Conservation (phyloP, 805 yeast species). For the Myxozyma sirexii region DNA sequence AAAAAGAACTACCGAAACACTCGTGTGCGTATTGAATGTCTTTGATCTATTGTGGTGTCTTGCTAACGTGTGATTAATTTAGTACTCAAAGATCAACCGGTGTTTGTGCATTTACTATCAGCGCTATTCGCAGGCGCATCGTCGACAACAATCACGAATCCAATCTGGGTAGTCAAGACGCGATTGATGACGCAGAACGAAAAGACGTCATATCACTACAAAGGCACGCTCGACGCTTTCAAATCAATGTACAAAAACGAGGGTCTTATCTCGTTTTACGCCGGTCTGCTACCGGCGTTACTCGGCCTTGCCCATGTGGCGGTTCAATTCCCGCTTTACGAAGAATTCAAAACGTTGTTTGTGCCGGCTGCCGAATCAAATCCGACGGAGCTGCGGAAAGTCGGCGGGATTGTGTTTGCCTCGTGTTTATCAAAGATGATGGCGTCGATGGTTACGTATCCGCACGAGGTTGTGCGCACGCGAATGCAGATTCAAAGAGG, state of each 20-base stretch:
- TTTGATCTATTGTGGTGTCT: neutral
- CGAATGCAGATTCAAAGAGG: conserved; percentile 67
- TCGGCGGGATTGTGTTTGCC: conserved; percentile 59
- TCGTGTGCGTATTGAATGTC: neutral
- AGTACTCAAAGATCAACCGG: conserved; percentile 41
- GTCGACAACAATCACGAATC: conserved; percentile 84
- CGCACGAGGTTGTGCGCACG: conserved; percentile 93
- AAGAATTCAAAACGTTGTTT: conserved; percentile 65
- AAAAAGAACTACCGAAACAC: conserved; percentile 41
- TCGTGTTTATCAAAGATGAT: conserved; percentile 82
- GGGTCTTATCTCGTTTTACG: conserved; percentile 79
- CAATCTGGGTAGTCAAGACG: conserved; percentile 97
- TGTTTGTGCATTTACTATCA: conserved; percentile 49
- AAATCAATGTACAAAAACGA: conserved; percentile 74
- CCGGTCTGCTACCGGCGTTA: conserved; percentile 87
- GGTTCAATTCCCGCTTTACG: conserved; percentile 93
- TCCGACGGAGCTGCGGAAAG: conserved; percentile 29
- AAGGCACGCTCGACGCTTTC: conserved; percentile 83
- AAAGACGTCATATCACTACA: conserved; percentile 53
- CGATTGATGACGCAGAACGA: conserved; percentile 65
- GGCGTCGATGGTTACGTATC: conserved; percentile 83
- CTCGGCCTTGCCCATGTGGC: conserved; percentile 93
- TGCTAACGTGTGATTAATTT: neutral
- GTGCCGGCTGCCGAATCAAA: conserved; percentile 41
- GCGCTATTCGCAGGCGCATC: conserved; percentile 90